Evolutionary conservation across 345 rosid genomes (phyloP), one percentile per base, ranked within the genome.

Genomic region (Durio zibethinus): DNA sequence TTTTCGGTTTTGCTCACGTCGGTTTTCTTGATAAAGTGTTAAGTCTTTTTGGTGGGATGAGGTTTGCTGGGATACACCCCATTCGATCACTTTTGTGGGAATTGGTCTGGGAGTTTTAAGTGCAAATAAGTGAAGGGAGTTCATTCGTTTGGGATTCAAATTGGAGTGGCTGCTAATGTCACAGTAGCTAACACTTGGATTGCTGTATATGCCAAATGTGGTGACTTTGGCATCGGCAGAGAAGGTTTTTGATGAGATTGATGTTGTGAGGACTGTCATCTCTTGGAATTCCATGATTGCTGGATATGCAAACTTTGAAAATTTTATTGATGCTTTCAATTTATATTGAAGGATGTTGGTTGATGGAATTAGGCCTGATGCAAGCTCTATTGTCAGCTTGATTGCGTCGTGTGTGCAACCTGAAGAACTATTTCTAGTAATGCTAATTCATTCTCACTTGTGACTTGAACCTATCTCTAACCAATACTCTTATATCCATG

Each of bases 261-360:
- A 73, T 43, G 78, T 47, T 61, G 73, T 77, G 25, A 79, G 81
- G 79, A 87, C 85, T 25, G 84, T 83, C 6, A 77, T 87, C 4
- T 85, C 89, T 10, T 82, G 85, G 97, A 94, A 93, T 79, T 87
- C 93, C 27, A 53, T 94, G 86, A 88, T 91, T 63, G 87, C 87
- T 2, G 94, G 90, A 29, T 88, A 84, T 67, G 84, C 89, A 0
- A 45, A 78, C 67, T 77, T 57, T 8, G 85, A 83, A 29, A 82
- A 85, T 59, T 63, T 78, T 69, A 11, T 7, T 16, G 77, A 78
- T 63, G 89, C 94, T 42, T 74, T 80, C 66, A 68, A 73, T 59
- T 72, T 85, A 74, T 94, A 90, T 76, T 36, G 77, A 63, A 50
- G n/a, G 72, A 92, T 94, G 98, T 79, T 89, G 59, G 7, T 20